A percentile compares a stretch with the other conserved stretches of the same genome.
Conservation (phyloP, 306 rosid species). For the Casuarina equisetifolia region DNA sequence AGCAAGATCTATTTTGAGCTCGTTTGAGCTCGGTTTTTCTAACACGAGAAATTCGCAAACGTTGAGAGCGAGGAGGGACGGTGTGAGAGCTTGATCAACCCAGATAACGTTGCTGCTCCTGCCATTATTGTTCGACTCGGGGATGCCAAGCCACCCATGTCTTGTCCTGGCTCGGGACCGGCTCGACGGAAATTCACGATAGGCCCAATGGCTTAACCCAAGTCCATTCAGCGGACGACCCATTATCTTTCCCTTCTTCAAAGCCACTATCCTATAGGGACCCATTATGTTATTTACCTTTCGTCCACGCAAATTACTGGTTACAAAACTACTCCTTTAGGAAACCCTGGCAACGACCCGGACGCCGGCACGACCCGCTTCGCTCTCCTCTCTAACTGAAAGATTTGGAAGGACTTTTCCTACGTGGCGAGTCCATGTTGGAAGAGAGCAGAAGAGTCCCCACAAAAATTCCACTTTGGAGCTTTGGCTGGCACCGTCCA, state of each 20-base stretch:
- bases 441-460: neutral
- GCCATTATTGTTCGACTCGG: constrained; percentile 36
- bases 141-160: no score
- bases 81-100: constrained; percentile 23
- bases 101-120: constrained; percentile 27
- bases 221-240: no score
- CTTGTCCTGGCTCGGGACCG: no score
- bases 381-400: neutral
- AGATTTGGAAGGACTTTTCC: neutral
- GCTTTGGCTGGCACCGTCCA: neutral
- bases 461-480: neutral
- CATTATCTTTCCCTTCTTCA: no score
- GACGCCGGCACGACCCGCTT: neutral
- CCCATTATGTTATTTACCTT: no score
- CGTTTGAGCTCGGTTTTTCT: no score
- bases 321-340: no score
- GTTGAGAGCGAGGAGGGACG: constrained; percentile 27
- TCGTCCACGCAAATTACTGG: no score
- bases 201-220: neutral
- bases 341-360: neutral
- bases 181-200: no score
- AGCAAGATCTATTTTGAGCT: no score
- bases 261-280: no score
- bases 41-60: constrained; percentile 14
- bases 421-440: neutral